These are phyloP conservation scores for Sporothrix schenckii DNA, from an alignment of 2,329 filamentous ascomycete genomes.

Conservation along the genomic window DNA sequence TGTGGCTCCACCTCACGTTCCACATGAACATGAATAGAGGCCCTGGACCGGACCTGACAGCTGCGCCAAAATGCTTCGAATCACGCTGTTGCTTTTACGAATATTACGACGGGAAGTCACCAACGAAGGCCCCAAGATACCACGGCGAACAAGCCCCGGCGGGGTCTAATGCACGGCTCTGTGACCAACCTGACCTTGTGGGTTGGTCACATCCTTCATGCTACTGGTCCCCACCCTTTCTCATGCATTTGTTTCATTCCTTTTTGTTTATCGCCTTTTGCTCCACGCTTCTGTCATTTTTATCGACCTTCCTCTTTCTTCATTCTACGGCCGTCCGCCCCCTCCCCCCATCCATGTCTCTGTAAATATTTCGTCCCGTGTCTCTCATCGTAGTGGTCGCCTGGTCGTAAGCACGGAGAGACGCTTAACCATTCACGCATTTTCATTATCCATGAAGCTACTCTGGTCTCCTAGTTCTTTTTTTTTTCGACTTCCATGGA, in stretches of 20 bases:
- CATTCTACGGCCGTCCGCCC: neutral
- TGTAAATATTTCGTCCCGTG: neutral
- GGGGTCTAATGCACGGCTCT: slow-evolving; percentile 28
- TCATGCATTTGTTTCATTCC: neutral
- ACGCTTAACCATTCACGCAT: neutral
- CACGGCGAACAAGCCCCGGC: neutral
- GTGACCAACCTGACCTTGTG: slow-evolving; percentile 10
- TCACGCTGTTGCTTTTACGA: slow-evolving; percentile 7
- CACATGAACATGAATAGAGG: neutral
- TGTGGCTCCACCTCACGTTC: neutral
- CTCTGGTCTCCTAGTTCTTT: neutral
- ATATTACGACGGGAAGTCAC: neutral
- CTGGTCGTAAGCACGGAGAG: slow-evolving; percentile 25
- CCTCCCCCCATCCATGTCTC: slow-evolving; percentile 1
- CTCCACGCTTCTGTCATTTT: neutral
- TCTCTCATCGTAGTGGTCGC: slow-evolving; percentile 15
- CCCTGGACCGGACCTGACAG: neutral
- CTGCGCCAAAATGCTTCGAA: neutral
- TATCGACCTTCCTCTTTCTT: slow-evolving; percentile 25
- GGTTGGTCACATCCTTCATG: neutral
- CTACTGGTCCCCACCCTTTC: neutral
- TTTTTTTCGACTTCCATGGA: neutral
- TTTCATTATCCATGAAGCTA: no score
- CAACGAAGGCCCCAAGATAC: neutral
- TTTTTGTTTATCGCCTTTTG: neutral